These are phyloP conservation scores for Prillingera fragicola DNA, from an alignment of 1,284 basidiomycete genomes.

Conservation along the genomic window DNA sequence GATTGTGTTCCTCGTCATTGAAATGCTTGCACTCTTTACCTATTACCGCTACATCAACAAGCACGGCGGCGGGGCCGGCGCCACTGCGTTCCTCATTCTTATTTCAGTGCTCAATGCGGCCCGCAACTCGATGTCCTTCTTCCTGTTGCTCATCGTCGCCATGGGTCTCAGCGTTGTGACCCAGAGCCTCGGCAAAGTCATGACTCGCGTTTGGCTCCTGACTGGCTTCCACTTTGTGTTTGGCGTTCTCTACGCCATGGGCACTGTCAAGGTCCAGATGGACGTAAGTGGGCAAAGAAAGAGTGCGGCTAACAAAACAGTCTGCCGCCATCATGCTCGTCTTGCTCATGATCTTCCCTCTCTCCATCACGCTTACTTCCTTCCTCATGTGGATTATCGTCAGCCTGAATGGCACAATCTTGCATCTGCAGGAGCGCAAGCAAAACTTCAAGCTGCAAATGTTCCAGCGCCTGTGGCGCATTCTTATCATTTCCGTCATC, in stretches of 20 bases:
- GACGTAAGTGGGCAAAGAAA: slow-evolving; percentile 57
- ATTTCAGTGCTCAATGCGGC: slow-evolving; percentile 84
- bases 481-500: slow-evolving; percentile 77
- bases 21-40: slow-evolving; percentile 77
- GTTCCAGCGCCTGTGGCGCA: slow-evolving; percentile 79
- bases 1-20: slow-evolving; percentile 79
- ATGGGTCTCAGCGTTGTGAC: slow-evolving; percentile 73
- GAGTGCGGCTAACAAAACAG: slow-evolving; percentile 20
- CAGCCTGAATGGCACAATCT: slow-evolving; percentile 78
- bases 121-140: slow-evolving; percentile 85
- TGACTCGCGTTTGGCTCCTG: slow-evolving; percentile 44
- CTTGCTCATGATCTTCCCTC: slow-evolving; percentile 80
- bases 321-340: slow-evolving; percentile 72
- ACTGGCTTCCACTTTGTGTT: slow-evolving; percentile 74
- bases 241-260: slow-evolving; percentile 83
- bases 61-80: slow-evolving; percentile 67
- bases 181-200: slow-evolving; percentile 43
- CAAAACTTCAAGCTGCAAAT: slow-evolving; percentile 80
- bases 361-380: slow-evolving; percentile 86
- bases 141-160: slow-evolving; percentile 86
- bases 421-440: slow-evolving; percentile 73
- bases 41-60: slow-evolving; percentile 71
- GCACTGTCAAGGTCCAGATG: slow-evolving; percentile 83
- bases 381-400: slow-evolving; percentile 96
- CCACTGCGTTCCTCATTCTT: slow-evolving; percentile 78